A percentile compares a stretch with the other conserved stretches of the same genome.
phyloP scores from a whole-genome alignment of 2,329 filamentous ascomycete genomes.

The Fusarium solani-melongenae region DNA sequence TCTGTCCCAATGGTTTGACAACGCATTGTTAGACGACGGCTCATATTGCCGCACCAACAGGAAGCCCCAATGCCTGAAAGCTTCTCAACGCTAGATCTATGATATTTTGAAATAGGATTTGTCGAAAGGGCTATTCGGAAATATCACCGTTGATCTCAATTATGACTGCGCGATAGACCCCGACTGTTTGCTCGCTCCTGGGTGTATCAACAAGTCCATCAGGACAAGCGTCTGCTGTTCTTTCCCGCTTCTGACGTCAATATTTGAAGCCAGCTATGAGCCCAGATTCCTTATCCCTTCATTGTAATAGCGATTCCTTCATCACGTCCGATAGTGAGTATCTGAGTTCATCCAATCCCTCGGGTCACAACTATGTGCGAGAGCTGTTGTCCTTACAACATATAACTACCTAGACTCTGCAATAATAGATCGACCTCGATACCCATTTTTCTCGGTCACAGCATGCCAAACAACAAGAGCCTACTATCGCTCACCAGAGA shows the following conservation, averaged over 20 bases:
- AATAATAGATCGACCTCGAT: background rate
- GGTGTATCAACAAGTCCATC: background rate
- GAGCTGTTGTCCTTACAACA: background rate
- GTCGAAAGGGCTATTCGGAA: background rate
- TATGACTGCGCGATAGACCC: background rate
- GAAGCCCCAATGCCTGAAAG: background rate
- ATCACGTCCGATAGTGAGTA: background rate
- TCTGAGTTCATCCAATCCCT: background rate
- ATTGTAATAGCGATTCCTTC: background rate
- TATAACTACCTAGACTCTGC: no score
- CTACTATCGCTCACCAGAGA: background rate
- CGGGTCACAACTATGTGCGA: background rate
- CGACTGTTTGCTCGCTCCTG: background rate
- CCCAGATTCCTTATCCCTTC: no score
- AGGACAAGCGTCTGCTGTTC: background rate
- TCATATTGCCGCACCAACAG: background rate
- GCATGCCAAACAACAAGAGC: background rate
- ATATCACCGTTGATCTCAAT: background rate
- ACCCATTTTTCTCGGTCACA: background rate
- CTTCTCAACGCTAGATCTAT: background rate
- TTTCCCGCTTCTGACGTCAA: background rate
- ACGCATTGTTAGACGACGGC: background rate
- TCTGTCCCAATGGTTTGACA: background rate
- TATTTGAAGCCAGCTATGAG: no score
- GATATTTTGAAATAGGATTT: background rate